Percentiles rank a stretch among this genome's conserved stretches.
Evolutionary conservation across 305 asterid genomes (phyloP).

Genomic region (Plantago lanceolata): DNA sequence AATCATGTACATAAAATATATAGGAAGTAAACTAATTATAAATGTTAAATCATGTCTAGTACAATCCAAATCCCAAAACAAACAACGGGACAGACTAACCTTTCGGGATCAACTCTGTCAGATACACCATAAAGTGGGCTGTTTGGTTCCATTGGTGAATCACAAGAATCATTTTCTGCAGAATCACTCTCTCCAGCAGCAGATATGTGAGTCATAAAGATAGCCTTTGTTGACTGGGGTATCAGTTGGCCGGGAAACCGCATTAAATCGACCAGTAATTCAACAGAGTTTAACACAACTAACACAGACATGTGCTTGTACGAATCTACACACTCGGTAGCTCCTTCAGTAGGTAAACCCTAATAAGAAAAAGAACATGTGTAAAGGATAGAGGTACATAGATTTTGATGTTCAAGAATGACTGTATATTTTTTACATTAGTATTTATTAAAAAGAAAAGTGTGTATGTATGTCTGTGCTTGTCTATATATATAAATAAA

Average conservation of each 20-base stretch:
- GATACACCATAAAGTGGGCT: conserved; percentile 91
- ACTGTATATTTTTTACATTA: conserved; percentile 7
- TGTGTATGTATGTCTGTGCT: not conserved
- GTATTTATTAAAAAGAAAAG: too few species aligned
- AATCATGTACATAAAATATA: not conserved
- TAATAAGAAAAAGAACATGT: conserved; percentile 31
- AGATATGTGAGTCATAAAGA: conserved; percentile 86
- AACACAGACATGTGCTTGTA: conserved; percentile 89
- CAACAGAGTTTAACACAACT: conserved; percentile 83
- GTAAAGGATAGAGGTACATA: conserved; percentile 18
- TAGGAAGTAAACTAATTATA: too few species aligned
- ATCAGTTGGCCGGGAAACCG: conserved; percentile 97
- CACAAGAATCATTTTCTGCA: conserved; percentile 99
- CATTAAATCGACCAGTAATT: conserved; percentile 81
- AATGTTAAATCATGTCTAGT: not conserved
- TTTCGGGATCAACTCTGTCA: conserved; percentile 70
- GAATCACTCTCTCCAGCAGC: conserved; percentile 99
- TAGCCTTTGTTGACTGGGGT: conserved; percentile 83
- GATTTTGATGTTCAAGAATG: conserved; percentile 10
- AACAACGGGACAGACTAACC: conserved; percentile 33
- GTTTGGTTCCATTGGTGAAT: conserved; percentile 97
- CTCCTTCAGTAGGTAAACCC: conserved; percentile 96
- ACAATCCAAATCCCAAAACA: not conserved
- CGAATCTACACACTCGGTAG: conserved; percentile 77
- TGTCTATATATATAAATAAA: conserved; percentile 13